Evolutionary conservation across 805 yeast genomes (phyloP).

Genomic region (Nakazawaea populi): DNA sequence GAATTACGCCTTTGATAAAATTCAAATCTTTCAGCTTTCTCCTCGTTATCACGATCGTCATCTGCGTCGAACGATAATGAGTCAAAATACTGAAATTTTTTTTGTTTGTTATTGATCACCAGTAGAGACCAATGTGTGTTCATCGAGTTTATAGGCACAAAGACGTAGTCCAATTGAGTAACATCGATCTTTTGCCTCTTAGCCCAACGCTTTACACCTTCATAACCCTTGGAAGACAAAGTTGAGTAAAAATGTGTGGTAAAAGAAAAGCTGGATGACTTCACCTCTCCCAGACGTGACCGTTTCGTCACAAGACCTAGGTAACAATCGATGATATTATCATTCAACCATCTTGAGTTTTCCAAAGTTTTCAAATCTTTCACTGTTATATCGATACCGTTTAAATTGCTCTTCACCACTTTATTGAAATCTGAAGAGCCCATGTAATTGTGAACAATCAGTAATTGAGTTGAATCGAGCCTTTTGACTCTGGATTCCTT

Average conservation of each 20-base stretch:
- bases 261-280: slow-evolving; percentile 56
- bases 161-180: slow-evolving; percentile 53
- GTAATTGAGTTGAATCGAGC: slow-evolving; percentile 24
- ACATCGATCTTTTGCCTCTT: slow-evolving; percentile 67
- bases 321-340: slow-evolving; percentile 82
- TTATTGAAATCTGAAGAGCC: slow-evolving; percentile 17
- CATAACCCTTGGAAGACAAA: slow-evolving; percentile 65
- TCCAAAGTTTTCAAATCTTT: slow-evolving; percentile 68
- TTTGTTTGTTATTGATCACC: slow-evolving; percentile 56
- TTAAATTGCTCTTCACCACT: slow-evolving; percentile 28
- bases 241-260: slow-evolving; percentile 86
- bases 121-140: slow-evolving; percentile 92
- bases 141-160: slow-evolving; percentile 81
- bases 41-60: slow-evolving; percentile 21
- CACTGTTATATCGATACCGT: slow-evolving; percentile 52
- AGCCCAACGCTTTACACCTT: slow-evolving; percentile 81
- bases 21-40: neutral
- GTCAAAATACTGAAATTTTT: slow-evolving; percentile 67
- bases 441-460: slow-evolving; percentile 30
- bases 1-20: slow-evolving; percentile 21
- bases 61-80: slow-evolving; percentile 40
- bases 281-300: slow-evolving; percentile 14
- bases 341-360: slow-evolving; percentile 82
- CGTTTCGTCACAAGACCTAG: slow-evolving; percentile 47
- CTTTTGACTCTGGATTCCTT: slow-evolving; percentile 27